Base-by-base conservation (phyloP, 768 basidiomycete species). In the Leccinum olivaceopallidum region DNA sequence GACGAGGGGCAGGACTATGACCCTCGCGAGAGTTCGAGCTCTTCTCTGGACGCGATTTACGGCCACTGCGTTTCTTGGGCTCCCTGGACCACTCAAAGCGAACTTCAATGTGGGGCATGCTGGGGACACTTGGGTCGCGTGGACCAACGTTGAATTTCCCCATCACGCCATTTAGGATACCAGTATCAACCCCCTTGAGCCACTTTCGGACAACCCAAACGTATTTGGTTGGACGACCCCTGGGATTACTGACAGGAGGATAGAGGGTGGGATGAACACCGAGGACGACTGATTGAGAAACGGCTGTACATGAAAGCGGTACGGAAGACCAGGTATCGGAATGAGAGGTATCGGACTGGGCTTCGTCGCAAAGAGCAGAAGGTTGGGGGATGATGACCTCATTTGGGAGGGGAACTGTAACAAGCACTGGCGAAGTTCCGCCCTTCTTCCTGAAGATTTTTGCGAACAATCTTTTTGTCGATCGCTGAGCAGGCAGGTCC, bases 161-260 rank as follows among this genome's bases (percentile, higher is more conserved):
- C 52, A 79, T 76, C 61, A 83, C 69, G 20, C 79, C 81, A 50
- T 81, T 73, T 14, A 85, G 55, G 42, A 83, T 68, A 39, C 82
- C 73, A 6, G 74, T 69, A 18, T 81, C 80, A 10, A 73, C 70
- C 26, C 81, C 82, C 70, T 93, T 94, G 64, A 88, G 70, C 92
- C 92, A 94, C 63, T 77, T 80, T 53, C 86, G 79, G 28, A 92
- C 85, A 20, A 88, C 78, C 92, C 92, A 94, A 6, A 89, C 83
- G 60, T 94, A 92, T 74, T 74, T 75, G 9, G 72, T 74, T 2
- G 81, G 78, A 3, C 79, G 75, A 6, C 76, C 78, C 42, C 60
- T 74, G 56, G 72, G 77, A 18, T 71, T 77, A 55, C 63, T 65
- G 42, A 69, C 65, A 10, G 83, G 78, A 16, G 87, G 83, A 50